Percentiles rank a stretch among this genome's conserved stretches.
These are phyloP conservation scores for Aegilops tauschii DNA, from an alignment of 176 grass and related monocot species.

Conservation along the genomic window DNA sequence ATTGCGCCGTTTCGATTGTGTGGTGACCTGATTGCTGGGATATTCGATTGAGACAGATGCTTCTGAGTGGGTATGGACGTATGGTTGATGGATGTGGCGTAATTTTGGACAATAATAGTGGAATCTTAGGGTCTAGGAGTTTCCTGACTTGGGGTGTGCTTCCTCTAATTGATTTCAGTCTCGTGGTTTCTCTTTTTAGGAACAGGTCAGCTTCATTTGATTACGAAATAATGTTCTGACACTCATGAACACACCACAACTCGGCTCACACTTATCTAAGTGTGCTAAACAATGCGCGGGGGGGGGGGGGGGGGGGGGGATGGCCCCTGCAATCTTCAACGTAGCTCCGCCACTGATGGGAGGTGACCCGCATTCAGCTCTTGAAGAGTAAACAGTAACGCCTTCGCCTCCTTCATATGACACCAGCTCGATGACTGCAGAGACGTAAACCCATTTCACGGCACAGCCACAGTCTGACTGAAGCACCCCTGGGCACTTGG, in stretches of 20 bases:
- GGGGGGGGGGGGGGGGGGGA: no score
- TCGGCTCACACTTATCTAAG: not conserved
- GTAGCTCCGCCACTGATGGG: not conserved
- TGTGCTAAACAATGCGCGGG: not conserved
- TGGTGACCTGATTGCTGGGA: not conserved
- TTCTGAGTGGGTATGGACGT: not conserved
- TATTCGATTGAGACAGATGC: not conserved
- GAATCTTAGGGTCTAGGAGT: constrained; percentile 26
- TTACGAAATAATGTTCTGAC: not conserved
- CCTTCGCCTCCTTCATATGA: not conserved
- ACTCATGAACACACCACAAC: not conserved
- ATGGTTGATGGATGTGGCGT: constrained; percentile 23
- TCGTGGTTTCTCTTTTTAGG: not conserved
- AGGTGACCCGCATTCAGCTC: not conserved
- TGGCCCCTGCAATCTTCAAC: no score
- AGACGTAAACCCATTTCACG: not conserved
- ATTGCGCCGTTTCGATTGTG: not conserved
- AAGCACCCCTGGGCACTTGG: not conserved
- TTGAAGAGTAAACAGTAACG: not conserved
- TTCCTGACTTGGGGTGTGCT: not conserved
- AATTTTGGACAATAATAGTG: not conserved
- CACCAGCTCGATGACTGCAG: not conserved
- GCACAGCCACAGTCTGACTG: not conserved
- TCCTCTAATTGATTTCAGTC: not conserved
- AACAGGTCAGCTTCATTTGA: not conserved